Evolutionary conservation across 495 filamentous ascomycete genomes (phyloP).

Genomic region (Penicillium atrosanguineum): DNA sequence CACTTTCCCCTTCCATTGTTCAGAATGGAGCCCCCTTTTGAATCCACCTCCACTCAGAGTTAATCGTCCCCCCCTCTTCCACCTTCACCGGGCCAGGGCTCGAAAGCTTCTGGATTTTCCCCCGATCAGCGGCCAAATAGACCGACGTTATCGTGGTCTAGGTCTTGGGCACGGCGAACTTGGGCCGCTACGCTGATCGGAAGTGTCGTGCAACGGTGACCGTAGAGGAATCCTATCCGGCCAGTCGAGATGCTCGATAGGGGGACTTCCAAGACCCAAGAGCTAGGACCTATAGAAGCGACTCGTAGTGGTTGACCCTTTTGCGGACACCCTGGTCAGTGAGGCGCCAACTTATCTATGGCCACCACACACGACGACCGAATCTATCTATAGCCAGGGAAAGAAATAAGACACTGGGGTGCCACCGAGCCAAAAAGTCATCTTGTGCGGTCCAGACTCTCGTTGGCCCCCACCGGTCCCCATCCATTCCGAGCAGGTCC

Average conservation of each 20-base stretch:
- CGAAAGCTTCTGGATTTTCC: conserved; percentile 11
- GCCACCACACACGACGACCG: no score
- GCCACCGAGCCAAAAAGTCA: background rate
- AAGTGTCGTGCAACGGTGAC: background rate
- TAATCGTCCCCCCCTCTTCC: conserved; percentile 7
- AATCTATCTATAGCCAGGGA: background rate
- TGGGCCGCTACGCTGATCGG: conserved; percentile 11
- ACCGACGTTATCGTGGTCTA: conserved; percentile 6
- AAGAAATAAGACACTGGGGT: background rate
- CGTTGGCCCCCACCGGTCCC: conserved; percentile 3
- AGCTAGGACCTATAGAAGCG: no score
- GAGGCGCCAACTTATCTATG: background rate
- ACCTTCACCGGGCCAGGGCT: background rate
- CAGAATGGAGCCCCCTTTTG: conserved; percentile 8
- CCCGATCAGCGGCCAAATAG: conserved; percentile 7
- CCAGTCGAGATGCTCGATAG: background rate
- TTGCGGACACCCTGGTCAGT: background rate
- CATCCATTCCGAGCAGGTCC: conserved; percentile 16
- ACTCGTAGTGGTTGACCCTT: background rate
- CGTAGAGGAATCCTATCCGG: background rate
- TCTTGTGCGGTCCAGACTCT: conserved; percentile 16
- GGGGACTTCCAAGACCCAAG: no score
- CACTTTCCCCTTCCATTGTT: conserved; percentile 5
- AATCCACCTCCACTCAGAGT: conserved; percentile 11
- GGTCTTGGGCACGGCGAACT: conserved; percentile 10